Percentiles rank a stretch among this genome's conserved stretches.
These are phyloP conservation scores for Coemansia sp. DNA, from an alignment of 192 early-diverging fungal genomes.

Conservation along the genomic window DNA sequence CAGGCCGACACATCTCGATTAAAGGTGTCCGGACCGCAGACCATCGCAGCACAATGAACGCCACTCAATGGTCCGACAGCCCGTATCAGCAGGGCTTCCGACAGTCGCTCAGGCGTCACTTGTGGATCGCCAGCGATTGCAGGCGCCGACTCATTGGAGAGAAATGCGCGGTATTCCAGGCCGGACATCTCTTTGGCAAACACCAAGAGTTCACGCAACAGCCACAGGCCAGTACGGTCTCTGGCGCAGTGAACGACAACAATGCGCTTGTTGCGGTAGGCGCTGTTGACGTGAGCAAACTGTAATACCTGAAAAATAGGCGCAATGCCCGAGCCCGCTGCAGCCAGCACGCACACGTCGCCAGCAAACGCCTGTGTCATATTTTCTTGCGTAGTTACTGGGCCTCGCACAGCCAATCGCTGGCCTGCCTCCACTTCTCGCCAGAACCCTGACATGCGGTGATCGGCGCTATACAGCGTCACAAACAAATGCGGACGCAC, in stretches of 20 bases:
- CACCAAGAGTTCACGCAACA: background rate
- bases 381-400: conserved; percentile 16
- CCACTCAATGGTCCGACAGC: background rate
- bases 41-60: conserved; percentile 12
- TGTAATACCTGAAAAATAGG: conserved; percentile 38
- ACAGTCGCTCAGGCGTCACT: background rate
- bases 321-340: conserved; percentile 42
- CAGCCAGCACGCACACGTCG: conserved; percentile 14
- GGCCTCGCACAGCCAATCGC: conserved; percentile 16
- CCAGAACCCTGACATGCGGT: conserved; percentile 14
- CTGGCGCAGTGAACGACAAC: conserved; percentile 25
- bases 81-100: background rate
- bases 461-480: conserved; percentile 18
- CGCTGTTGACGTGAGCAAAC: conserved; percentile 23
- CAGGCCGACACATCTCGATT: conserved; percentile 23
- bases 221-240: conserved; percentile 19
- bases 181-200: conserved; percentile 13
- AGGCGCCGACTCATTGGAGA: conserved; percentile 7
- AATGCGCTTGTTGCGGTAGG: conserved; percentile 15
- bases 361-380: conserved; percentile 12
- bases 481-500: conserved; percentile 37
- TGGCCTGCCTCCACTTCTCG: background rate
- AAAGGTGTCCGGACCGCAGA: conserved; percentile 36
- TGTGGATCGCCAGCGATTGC: background rate
- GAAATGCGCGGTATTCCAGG: conserved; percentile 12